Base-by-base conservation (phyloP, 768 basidiomycete genomes). In the Lactarius sanguifluus region DNA sequence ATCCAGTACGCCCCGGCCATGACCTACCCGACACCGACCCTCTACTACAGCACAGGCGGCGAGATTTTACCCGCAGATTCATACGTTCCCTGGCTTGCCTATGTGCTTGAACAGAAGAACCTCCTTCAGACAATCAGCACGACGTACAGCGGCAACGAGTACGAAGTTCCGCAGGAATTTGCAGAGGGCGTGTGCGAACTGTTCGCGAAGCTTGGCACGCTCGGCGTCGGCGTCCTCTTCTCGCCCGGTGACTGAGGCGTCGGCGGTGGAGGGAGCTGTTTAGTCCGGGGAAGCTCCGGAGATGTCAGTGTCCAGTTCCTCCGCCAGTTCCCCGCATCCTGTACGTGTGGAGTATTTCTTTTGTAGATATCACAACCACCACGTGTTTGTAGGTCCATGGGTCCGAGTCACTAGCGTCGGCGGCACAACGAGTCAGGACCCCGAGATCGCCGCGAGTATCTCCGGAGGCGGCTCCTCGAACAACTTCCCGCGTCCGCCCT, bases 321-420 rank as follows among this genome's bases (percentile, higher is more conserved):
- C 20, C 20, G n/a, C 45, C 20, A n/a, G 45, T 47, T n/a, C n/a
- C 45, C 45, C 45, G 45, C 45, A 47, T 47, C 45, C n/a, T 47
- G 45, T 47, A 47, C 10, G n/a, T 47, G n/a, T n/a, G 20, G 45
- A n/a, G 45, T 47, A n/a, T 47, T n/a, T n/a, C n/a, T 47, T 3
- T 9, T 12, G n/a, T 47, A n/a, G 45, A 5, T 23, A 47, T n/a
- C 7, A 45, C n/a, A n/a, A 47, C n/a, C n/a, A 47, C 45, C 2
- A 45, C 20, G 43, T 20, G 8, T 45, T n/a, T 20, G 43, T 47
- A 47, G 45, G 45, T 47, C 45, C 45, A 47, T 47, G n/a, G 20
- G 43, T n/a, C n/a, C n/a, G n/a, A n/a, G n/a, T 45, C 43, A n/a
- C 45, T 47, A 47, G n/a, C 45, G 45, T 47, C 23, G 45, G 45